Evolutionary conservation across 2,329 filamentous ascomycete species (phyloP).

Genomic region (Ascochyta lentis): DNA sequence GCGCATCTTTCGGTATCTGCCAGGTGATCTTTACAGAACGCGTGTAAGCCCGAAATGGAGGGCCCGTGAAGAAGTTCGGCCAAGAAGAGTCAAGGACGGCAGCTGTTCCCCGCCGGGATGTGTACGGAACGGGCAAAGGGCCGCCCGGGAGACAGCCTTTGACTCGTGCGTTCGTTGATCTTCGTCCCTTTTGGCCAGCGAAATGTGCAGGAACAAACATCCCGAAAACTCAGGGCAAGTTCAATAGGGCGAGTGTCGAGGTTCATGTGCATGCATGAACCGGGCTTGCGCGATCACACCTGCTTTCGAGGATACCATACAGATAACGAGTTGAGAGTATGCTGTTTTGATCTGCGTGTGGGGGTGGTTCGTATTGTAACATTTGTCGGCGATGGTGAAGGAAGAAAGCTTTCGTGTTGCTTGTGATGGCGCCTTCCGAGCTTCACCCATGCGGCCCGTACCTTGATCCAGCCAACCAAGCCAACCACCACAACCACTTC

Average conservation of each 20-base stretch:
- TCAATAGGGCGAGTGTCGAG: neutral
- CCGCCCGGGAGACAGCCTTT: neutral
- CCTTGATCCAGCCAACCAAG: slow-evolving; percentile 3
- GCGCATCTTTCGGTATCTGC: neutral
- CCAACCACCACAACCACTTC: neutral
- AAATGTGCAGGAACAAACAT: slow-evolving; percentile 8
- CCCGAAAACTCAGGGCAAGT: slow-evolving; percentile 4
- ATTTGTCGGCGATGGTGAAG: neutral
- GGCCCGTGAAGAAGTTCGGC: slow-evolving; percentile 7
- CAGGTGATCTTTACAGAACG: slow-evolving; percentile 11
- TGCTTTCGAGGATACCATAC: neutral
- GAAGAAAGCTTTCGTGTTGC: slow-evolving; percentile 9
- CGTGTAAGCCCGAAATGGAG: slow-evolving; percentile 5
- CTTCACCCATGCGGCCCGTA: slow-evolving; percentile 15
- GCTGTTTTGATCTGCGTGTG: neutral
- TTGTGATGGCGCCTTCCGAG: slow-evolving; percentile 3
- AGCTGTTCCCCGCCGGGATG: slow-evolving; percentile 10
- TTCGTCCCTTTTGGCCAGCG: slow-evolving; percentile 4
- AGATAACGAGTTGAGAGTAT: neutral
- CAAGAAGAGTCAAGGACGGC: slow-evolving; percentile 12
- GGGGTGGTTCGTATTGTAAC: neutral
- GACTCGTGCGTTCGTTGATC: slow-evolving; percentile 9
- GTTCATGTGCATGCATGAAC: neutral
- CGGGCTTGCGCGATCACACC: neutral
- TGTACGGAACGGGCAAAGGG: slow-evolving; percentile 9